Conservation (phyloP, 257 asterid species). For the Salvia hispanica region DNA sequence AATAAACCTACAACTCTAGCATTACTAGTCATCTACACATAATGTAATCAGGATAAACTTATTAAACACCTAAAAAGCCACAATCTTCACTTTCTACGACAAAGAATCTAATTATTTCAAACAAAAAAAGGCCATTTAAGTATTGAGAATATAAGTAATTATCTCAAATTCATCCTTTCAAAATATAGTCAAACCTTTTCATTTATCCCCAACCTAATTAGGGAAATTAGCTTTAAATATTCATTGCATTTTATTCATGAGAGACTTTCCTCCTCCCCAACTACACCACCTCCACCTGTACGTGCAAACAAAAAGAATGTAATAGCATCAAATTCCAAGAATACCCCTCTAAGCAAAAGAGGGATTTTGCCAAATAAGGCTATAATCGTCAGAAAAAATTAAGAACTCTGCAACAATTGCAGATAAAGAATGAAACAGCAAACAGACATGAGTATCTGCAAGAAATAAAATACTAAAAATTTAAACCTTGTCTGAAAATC, state of each 20-base stretch:
- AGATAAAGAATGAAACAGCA: slow-evolving; percentile 23
- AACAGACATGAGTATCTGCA: slow-evolving; percentile 31
- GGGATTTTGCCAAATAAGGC: not conserved
- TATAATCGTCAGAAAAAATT: slow-evolving; percentile 5
- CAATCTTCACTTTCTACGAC: not conserved
- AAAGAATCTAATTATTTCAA: not conserved
- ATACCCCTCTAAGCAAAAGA: slow-evolving; percentile 33
- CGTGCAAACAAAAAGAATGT: slow-evolving; percentile 23
- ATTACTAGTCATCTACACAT: not conserved
- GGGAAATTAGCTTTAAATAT: not conserved
- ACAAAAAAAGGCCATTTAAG: not conserved
- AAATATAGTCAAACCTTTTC: not conserved
- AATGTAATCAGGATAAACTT: not conserved
- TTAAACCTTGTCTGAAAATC: not conserved
- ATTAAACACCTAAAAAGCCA: slow-evolving; percentile 2
- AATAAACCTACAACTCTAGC: too few species aligned
- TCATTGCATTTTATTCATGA: not conserved
- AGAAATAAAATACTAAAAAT: not conserved
- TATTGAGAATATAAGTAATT: too few species aligned
- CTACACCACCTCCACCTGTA: not conserved
- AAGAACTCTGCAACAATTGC: slow-evolving; percentile 36
- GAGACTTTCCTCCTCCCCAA: not conserved
- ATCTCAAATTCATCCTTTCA: too few species aligned
- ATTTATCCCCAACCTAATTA: not conserved
- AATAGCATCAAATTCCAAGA: slow-evolving; percentile 33